Conservation (phyloP, 192 early-diverging fungal species). For the Podila clonocystis region DNA sequence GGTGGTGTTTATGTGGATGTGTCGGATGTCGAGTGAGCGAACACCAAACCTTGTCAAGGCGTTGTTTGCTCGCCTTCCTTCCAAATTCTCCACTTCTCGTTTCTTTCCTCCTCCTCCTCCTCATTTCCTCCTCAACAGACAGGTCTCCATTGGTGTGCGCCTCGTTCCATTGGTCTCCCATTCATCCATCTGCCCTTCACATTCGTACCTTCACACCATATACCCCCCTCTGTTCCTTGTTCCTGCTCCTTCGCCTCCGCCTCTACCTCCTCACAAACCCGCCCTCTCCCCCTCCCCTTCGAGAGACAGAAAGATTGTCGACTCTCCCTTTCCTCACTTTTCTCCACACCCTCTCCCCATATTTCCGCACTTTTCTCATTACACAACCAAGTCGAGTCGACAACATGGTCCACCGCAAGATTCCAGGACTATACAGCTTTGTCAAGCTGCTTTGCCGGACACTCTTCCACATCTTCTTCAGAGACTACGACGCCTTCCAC, state of each 20-base stretch:
- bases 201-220: too few species aligned
- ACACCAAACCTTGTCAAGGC: background rate
- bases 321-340: background rate
- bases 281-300: background rate
- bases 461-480: constrained; percentile 53
- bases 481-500: constrained; percentile 53
- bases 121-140: background rate
- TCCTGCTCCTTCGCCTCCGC: background rate
- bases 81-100: background rate
- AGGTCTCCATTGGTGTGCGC: background rate
- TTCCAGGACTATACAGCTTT: constrained; percentile 43
- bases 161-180: background rate
- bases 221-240: background rate
- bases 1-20: background rate
- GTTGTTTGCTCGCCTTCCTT: background rate
- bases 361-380: background rate
- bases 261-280: background rate
- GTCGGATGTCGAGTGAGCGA: background rate
- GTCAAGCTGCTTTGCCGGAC: constrained; percentile 44
- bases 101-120: constrained; percentile 4
- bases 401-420: constrained; percentile 29
- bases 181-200: background rate
- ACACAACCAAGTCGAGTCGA: background rate
- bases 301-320: background rate
- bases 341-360: background rate